Conservation (phyloP, 495 filamentous ascomycete species). For the Penicillium soppii region DNA sequence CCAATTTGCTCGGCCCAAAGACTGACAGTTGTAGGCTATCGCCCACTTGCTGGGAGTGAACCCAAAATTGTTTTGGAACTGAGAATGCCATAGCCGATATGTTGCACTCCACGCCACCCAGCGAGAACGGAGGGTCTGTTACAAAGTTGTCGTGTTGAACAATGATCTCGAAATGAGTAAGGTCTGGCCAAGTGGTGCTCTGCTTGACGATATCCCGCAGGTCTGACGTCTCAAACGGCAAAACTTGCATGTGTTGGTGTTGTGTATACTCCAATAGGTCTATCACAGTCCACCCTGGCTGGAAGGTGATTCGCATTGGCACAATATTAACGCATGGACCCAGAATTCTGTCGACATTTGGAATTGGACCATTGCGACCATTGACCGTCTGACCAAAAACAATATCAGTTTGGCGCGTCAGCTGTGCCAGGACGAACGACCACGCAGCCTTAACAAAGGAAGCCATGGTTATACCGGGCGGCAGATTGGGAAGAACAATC, state of each 20-base stretch:
- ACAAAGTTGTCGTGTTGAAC: no score
- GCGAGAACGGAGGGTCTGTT: no score
- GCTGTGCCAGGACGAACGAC: slow-evolving; percentile 34
- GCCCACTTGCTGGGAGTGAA: no score
- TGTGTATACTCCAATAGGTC: slow-evolving; percentile 45
- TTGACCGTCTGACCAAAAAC: slow-evolving; percentile 42
- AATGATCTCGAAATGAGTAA: no score
- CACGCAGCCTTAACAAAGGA: slow-evolving; percentile 45
- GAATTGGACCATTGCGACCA: slow-evolving; percentile 46
- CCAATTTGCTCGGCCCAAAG: no score
- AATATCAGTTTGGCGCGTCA: slow-evolving; percentile 32
- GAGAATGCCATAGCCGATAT: no score
- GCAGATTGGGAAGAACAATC: background rate
- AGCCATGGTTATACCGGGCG: slow-evolving; percentile 34
- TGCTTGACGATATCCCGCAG: no score
- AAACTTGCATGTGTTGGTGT: slow-evolving; percentile 29
- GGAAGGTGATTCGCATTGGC: slow-evolving; percentile 43
- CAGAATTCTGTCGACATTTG: slow-evolving; percentile 39
- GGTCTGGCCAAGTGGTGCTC: no score
- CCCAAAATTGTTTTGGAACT: no score
- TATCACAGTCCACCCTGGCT: slow-evolving; percentile 29
- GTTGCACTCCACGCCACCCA: no score
- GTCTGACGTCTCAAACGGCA: no score
- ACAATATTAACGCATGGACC: slow-evolving; percentile 52
- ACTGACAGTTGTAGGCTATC: no score